Conservation (phyloP, 192 early-diverging fungal species). For the Fimicolochytrium jonesii region DNA sequence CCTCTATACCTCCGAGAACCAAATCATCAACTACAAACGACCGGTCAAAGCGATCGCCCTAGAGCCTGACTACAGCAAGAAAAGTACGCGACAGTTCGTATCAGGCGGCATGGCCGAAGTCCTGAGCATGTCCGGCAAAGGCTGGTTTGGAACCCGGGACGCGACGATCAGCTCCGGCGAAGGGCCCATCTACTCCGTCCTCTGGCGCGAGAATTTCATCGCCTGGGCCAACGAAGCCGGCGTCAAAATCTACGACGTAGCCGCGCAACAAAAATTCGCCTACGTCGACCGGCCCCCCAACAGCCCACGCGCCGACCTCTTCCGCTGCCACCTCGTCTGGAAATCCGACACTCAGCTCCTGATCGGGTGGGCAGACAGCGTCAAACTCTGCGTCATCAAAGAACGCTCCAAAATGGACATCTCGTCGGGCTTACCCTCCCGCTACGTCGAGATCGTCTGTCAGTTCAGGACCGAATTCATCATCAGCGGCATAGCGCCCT, state of each 20-base stretch:
- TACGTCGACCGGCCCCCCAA: conserved; percentile 74
- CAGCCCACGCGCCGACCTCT: conserved; percentile 80
- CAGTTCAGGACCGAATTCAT: conserved; percentile 76
- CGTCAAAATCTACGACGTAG: conserved; percentile 70
- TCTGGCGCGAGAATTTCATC: conserved; percentile 80
- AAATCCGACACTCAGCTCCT: conserved; percentile 68
- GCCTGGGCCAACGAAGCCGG: conserved; percentile 92
- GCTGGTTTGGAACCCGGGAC: conserved; percentile 85
- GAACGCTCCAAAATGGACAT: conserved; percentile 44
- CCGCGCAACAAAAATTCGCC: conserved; percentile 67
- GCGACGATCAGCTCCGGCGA: conserved; percentile 80
- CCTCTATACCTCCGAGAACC: conserved; percentile 70
- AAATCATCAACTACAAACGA: conserved; percentile 73
- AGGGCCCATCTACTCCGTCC: conserved; percentile 80
- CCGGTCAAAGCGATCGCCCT: conserved; percentile 87
- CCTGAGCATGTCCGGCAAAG: conserved; percentile 82
- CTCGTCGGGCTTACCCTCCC: conserved; percentile 43
- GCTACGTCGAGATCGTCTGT: conserved; percentile 56
- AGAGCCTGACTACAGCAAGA: conserved; percentile 81
- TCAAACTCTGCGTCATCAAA: conserved; percentile 79
- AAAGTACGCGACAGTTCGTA: conserved; percentile 72
- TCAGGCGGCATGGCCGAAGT: conserved; percentile 89
- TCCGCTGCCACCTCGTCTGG: conserved; percentile 84
- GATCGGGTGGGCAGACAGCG: conserved; percentile 92
- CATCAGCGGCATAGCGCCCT: conserved; percentile 84